A percentile compares a stretch with the other conserved stretches of the same genome.
phyloP scores from a whole-genome alignment of 345 rosid species.

The Hevea brasiliensis region DNA sequence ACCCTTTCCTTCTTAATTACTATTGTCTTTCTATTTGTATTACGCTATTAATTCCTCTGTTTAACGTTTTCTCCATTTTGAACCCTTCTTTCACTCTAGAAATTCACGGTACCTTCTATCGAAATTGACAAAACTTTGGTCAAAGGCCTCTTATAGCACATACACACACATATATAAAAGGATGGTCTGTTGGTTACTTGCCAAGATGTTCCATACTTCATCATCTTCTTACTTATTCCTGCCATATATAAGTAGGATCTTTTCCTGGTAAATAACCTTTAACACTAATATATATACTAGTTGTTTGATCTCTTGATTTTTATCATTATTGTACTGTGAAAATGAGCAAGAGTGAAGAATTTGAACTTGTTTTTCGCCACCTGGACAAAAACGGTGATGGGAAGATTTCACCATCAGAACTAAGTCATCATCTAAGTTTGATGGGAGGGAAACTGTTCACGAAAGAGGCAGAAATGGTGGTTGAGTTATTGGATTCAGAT shows the following conservation, averaged over 20 bases:
- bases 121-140: background rate
- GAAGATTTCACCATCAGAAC: slow-evolving; percentile 46
- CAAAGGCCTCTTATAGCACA: background rate
- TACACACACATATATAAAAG: background rate
- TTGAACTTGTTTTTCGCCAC: slow-evolving; percentile 31
- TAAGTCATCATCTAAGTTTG: slow-evolving; percentile 27
- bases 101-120: slow-evolving; percentile 21
- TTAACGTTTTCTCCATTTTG: background rate
- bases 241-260: no score
- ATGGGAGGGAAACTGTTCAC: slow-evolving; percentile 31
- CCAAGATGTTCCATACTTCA: no score
- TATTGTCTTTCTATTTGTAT: no score
- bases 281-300: no score
- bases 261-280: background rate
- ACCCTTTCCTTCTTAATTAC: no score
- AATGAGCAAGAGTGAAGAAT: slow-evolving; percentile 11
- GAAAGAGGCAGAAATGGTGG: slow-evolving; percentile 33
- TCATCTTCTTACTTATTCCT: background rate
- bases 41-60: background rate
- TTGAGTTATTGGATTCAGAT: slow-evolving; percentile 37
- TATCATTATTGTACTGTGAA: background rate
- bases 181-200: no score
- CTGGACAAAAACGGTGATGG: slow-evolving; percentile 49
- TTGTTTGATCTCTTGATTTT: no score
- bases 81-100: background rate